Conservation (phyloP, 108 stramenopile species). For the Craspedostauros australis region DNA sequence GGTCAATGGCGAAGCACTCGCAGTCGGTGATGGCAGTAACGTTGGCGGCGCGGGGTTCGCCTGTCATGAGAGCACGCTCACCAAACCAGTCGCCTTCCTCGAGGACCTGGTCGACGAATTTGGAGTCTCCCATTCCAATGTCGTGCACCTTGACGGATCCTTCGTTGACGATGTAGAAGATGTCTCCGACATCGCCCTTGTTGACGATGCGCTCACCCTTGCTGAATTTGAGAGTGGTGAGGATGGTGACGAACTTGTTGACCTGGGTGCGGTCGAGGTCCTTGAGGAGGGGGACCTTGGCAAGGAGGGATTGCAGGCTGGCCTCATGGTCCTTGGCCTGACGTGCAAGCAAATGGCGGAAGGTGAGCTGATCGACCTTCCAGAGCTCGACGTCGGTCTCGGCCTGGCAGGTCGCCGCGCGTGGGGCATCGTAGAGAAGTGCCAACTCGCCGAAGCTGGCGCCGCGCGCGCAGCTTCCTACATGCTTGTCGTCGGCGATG, state of each 20-base stretch:
- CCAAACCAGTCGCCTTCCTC: constrained; percentile 81
- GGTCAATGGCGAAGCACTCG: constrained; percentile 32
- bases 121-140: constrained; percentile 58
- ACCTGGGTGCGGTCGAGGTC: constrained; percentile 30
- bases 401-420: constrained; percentile 85
- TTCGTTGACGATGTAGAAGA: constrained; percentile 78
- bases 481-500: constrained; percentile 51
- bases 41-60: constrained; percentile 80
- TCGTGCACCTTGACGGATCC: constrained; percentile 65
- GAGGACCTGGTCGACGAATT: constrained; percentile 22
- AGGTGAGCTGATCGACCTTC: constrained; percentile 77
- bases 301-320: constrained; percentile 28
- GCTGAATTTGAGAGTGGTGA: constrained; percentile 34
- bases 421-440: constrained; percentile 86
- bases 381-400: constrained; percentile 35
- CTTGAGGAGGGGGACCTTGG: constrained; percentile 62
- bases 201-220: constrained; percentile 56
- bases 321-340: constrained; percentile 35
- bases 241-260: constrained; percentile 47
- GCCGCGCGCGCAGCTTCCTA: constrained; percentile 56
- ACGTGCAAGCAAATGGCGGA: constrained; percentile 63
- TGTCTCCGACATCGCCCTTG: constrained; percentile 74
- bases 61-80: constrained; percentile 85
- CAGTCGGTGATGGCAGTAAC: constrained; percentile 51
- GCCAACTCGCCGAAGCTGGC: constrained; percentile 91